Percentiles rank a stretch among this genome's conserved stretches.
phyloP scores from a whole-genome alignment of 345 rosid species.

The Brassica nigra region DNA sequence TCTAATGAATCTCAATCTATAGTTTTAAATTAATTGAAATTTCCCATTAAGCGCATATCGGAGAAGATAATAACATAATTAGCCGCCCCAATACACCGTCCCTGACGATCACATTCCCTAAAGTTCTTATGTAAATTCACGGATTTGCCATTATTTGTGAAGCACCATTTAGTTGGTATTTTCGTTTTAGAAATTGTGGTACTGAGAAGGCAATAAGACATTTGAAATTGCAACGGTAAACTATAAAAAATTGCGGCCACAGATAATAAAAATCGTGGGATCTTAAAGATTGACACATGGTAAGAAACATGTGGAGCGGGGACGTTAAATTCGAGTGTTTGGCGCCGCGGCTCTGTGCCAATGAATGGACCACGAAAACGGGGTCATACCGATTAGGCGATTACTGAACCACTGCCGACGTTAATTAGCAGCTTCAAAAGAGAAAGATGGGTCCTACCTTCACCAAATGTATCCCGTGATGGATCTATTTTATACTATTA shows the following conservation, averaged over 20 bases:
- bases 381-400: background rate
- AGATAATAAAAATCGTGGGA: constrained; percentile 48
- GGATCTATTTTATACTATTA: background rate
- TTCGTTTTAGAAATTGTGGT: constrained; percentile 5
- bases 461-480: constrained; percentile 17
- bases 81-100: constrained; percentile 37
- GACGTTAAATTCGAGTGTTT: constrained; percentile 1
- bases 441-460: constrained; percentile 11
- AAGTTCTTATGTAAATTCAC: constrained; percentile 2
- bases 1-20: constrained; percentile 29
- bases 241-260: constrained; percentile 28
- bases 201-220: constrained; percentile 29
- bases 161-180: constrained; percentile 12
- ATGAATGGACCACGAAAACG: constrained; percentile 12
- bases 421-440: constrained; percentile 7
- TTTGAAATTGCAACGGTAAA: constrained; percentile 24
- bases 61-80: constrained; percentile 1
- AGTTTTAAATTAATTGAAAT: constrained; percentile 3
- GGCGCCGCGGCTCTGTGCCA: constrained; percentile 26
- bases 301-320: background rate
- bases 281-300: constrained; percentile 40
- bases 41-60: constrained; percentile 31
- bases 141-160: constrained; percentile 8
- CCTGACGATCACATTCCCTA: background rate
- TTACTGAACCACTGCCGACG: background rate